Conservation (phyloP, 352 stramenopile species). For the Globisporangium nodosum region DNA sequence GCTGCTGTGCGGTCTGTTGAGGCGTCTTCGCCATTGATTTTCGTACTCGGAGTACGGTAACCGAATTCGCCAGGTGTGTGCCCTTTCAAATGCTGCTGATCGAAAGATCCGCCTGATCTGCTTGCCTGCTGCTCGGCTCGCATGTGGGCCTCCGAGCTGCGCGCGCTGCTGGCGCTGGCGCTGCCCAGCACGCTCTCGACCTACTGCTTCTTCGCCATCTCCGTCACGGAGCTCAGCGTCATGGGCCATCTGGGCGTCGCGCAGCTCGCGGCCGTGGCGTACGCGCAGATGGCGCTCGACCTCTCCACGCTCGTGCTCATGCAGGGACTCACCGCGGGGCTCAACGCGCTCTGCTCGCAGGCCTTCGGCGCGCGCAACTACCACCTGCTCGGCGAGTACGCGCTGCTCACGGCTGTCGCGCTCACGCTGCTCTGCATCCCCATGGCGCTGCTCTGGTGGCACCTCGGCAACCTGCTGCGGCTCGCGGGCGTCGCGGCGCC, state of each 20-base stretch:
- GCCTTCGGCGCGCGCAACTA: slow-evolving; percentile 84
- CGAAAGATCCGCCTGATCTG: background rate
- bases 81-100: background rate
- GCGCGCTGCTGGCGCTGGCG: slow-evolving; percentile 46
- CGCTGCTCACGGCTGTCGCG: slow-evolving; percentile 49
- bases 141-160: slow-evolving; percentile 19
- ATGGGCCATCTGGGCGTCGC: slow-evolving; percentile 74
- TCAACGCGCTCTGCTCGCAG: slow-evolving; percentile 81
- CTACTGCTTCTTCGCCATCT: slow-evolving; percentile 79
- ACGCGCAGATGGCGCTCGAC: slow-evolving; percentile 75
- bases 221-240: slow-evolving; percentile 76
- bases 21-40: background rate
- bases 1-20: too few species aligned
- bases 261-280: slow-evolving; percentile 72
- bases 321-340: slow-evolving; percentile 73
- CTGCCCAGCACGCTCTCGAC: slow-evolving; percentile 52
- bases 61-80: too few species aligned
- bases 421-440: slow-evolving; percentile 62
- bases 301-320: slow-evolving; percentile 75
- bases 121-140: too few species aligned
- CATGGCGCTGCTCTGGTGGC: slow-evolving; percentile 73
- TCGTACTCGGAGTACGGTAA: background rate
- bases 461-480: slow-evolving; percentile 49
- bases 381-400: slow-evolving; percentile 59
- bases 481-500: slow-evolving; percentile 32